Evolutionary conservation across 2,329 filamentous ascomycete species (phyloP).

Genomic region (Sphaceloma murrayae): DNA sequence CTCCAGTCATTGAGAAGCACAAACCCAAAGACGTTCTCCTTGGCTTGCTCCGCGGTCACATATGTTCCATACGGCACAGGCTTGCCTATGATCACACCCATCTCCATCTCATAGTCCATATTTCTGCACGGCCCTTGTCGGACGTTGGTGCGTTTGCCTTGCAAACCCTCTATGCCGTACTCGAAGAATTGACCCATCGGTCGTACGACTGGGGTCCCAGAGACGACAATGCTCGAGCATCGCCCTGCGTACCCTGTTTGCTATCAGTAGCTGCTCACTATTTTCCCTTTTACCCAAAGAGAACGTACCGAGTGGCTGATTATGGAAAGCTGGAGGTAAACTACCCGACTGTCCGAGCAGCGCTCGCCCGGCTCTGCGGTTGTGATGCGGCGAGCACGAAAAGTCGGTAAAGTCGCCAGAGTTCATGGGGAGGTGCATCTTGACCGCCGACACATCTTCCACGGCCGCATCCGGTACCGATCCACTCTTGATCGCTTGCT

Average conservation of each 20-base stretch:
- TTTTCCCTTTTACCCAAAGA: not conserved
- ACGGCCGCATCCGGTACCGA: conserved; percentile 24
- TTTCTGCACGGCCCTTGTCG: conserved; percentile 36
- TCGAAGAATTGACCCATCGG: conserved; percentile 38
- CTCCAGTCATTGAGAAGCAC: conserved; percentile 56
- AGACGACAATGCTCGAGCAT: conserved; percentile 44
- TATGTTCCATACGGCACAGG: conserved; percentile 32
- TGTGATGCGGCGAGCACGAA: conserved; percentile 45
- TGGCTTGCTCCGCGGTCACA: conserved; percentile 34
- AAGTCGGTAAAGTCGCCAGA: conserved; percentile 52
- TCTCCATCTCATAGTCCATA: conserved; percentile 44
- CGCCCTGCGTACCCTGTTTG: conserved; percentile 44
- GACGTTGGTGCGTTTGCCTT: conserved; percentile 41
- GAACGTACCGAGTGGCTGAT: conserved; percentile 35
- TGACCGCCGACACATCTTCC: conserved; percentile 33
- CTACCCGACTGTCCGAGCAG: conserved; percentile 31
- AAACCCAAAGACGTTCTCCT: conserved; percentile 53
- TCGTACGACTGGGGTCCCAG: conserved; percentile 40
- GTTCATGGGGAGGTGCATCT: conserved; percentile 46
- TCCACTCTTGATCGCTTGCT: conserved; percentile 26
- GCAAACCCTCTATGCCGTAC: conserved; percentile 22
- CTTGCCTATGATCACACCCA: conserved; percentile 38
- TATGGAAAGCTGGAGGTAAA: conserved; percentile 39
- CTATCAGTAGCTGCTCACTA: not conserved
- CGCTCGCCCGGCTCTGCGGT: conserved; percentile 40